Evolutionary conservation across 352 stramenopile species (phyloP).

Genomic region (Globisporangium cederbergense): DNA sequence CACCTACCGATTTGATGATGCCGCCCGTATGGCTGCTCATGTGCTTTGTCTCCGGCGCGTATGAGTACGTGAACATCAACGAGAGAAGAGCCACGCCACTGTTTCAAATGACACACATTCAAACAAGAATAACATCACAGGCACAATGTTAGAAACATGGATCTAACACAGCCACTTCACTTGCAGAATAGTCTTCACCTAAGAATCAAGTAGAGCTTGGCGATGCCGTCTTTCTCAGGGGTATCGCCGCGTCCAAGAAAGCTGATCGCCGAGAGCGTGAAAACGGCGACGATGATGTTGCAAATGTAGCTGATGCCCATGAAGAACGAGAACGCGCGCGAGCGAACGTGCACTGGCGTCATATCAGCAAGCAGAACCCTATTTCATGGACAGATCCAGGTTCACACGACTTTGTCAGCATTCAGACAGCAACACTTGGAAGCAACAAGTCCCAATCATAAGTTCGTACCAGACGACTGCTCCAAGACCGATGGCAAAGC

Average conservation of each 20-base stretch:
- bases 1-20: constrained; percentile 13
- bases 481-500: constrained; percentile 82
- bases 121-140: background rate
- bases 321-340: constrained; percentile 80
- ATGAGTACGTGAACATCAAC: constrained; percentile 47
- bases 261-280: constrained; percentile 75
- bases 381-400: background rate
- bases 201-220: constrained; percentile 83
- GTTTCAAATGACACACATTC: constrained; percentile 2
- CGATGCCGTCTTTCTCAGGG: constrained; percentile 81
- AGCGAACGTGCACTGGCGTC: constrained; percentile 82
- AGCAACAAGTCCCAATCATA: background rate
- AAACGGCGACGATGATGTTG: constrained; percentile 80
- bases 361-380: constrained; percentile 88
- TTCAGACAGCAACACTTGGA: background rate
- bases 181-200: constrained; percentile 19
- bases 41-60: constrained; percentile 63
- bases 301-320: constrained; percentile 84
- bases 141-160: background rate
- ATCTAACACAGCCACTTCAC: background rate
- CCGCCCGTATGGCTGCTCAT: constrained; percentile 37
- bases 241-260: constrained; percentile 56
- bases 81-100: constrained; percentile 36
- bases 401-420: background rate
- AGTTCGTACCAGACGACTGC: constrained; percentile 69